Evolutionary conservation across 116 monocot species (phyloP).

Genomic region (Papilionanthe hybrid): DNA sequence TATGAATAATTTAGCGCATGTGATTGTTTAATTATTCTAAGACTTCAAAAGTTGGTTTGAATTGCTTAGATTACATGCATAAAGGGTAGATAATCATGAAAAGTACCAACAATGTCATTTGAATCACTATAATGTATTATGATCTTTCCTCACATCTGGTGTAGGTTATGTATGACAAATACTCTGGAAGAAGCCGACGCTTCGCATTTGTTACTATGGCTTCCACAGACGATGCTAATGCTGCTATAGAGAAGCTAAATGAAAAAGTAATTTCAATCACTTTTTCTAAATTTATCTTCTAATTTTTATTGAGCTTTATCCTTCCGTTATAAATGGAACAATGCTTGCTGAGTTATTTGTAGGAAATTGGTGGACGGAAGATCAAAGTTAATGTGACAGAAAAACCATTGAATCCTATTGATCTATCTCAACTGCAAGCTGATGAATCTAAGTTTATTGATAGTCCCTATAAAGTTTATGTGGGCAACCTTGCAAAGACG

Average conservation of each 20-base stretch:
- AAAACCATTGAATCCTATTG: slow-evolving; percentile 52
- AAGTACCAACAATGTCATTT: background rate
- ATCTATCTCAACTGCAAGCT: slow-evolving; percentile 41
- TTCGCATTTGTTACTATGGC: slow-evolving; percentile 95
- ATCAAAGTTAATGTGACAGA: slow-evolving; percentile 95
- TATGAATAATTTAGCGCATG: too few relatives aligned
- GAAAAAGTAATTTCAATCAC: slow-evolving; percentile 43
- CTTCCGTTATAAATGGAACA: background rate
- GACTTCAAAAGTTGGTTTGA: too few relatives aligned
- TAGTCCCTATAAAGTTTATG: slow-evolving; percentile 91
- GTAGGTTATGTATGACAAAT: slow-evolving; percentile 96
- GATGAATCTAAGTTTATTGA: slow-evolving; percentile 80
- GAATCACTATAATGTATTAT: background rate
- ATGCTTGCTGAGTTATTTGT: background rate
- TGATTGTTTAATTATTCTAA: too few relatives aligned
- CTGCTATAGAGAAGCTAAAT: slow-evolving; percentile 82
- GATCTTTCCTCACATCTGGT: background rate
- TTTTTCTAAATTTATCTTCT: background rate
- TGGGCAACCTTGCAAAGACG: slow-evolving; percentile 83
- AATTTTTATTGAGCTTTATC: background rate
- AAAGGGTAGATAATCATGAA: background rate
- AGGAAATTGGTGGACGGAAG: slow-evolving; percentile 89
- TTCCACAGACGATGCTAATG: slow-evolving; percentile 68
- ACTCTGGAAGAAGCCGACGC: slow-evolving; percentile 81
- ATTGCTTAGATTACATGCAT: background rate